Evolutionary conservation across 441 rosid genomes (phyloP), one percentile per base, ranked within the genome.

Genomic region (Pelargonium exstipulatum): DNA sequence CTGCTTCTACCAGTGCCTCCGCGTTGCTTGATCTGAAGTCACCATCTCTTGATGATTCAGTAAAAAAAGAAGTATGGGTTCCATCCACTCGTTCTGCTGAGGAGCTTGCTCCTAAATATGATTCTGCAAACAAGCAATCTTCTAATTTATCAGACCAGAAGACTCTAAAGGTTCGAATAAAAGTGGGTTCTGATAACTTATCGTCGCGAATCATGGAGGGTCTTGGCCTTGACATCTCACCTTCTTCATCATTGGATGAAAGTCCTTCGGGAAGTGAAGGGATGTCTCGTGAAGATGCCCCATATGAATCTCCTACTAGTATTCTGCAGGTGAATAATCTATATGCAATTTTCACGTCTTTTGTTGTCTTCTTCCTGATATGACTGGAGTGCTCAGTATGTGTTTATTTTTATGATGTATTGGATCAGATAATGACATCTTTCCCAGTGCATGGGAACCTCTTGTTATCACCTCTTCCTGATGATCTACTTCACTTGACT

Each of bases 191-290:
- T 35, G 98, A 90, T 74, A 90, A 87, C 84, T 78, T 86, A 84
- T 73, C 84, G 37, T 77, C 90, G 64, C 80, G 75, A 57, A 84
- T 95, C 73, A 88, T 90, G 81, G 89, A 92, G 81, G 98, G 96
- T 66, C 96, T 95, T 57, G 99, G 99, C 68, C 99, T 95, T 80
- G 97, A 90, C 77, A 79, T 75, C 69, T 92, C 98, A 3, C 98
- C 98, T 64, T 88, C 96, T 66, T 81, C 95, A 49, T 90, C 99
- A 29, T 42, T 83, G 73, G 98, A 90, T 76, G 89, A 86, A 57
- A 89, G 95, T 73, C 89, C 88, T 62, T 89, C 90, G 51, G 99
- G 88, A 81, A 88, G 89, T 83, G 95, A 89, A 65, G 92, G 83
- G 73, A 74, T 83, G 83, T 79, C 80, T 74, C 80, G 73, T 69